Base-by-base conservation (phyloP, 2,329 filamentous ascomycete genomes). In the Esteya vermicola region DNA sequence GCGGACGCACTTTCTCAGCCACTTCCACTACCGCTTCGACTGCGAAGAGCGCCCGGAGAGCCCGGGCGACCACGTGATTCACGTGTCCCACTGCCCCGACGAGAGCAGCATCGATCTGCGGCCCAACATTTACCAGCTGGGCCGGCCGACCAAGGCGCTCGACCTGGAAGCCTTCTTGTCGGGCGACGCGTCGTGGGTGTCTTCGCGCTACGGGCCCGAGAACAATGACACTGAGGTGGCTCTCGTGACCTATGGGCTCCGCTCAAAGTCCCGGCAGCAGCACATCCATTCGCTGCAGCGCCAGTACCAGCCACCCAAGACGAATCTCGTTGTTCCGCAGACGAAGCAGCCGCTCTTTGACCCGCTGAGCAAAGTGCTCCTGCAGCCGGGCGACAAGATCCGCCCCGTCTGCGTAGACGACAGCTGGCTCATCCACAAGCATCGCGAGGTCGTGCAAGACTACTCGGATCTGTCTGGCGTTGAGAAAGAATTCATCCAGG, bases 401-500 rank as follows among this genome's bases (percentile, higher is more conserved):
- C 64, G 65, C 3, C 59, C 59, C 18, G 53, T 57, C 4, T 53
- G 54, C 4, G 55, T 65, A 4, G 67, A 74, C 49, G 64, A 65
- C 42, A 56, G 58, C 19, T 76, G 72, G 72, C 59, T 75, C 8
- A 60, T 72, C 23, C 70, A 74, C 45, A 75, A 75, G 53, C 72
- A 76, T 43, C 63, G 68, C 8, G 69, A 76, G 42, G 67, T 65
- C 39, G 65, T 76, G 40, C 60, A 63, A 22, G 72, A 76, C 45
- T 75, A 72, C 48, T 67, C 64, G 9, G 72, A 76, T 46, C 62
- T 76, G 21, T 65, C 65, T 12, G 51, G 58, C 3, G 57, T 62
- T 14, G 72, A 77, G 49, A 72, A 70, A 51, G 71, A 75, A 45
- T 76, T 70, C 43, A 70, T 76, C 41, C 61, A 63, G 47, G 66